Conservation (phyloP, 106 monocot genomes). For the Platanthera guangdongensis region DNA sequence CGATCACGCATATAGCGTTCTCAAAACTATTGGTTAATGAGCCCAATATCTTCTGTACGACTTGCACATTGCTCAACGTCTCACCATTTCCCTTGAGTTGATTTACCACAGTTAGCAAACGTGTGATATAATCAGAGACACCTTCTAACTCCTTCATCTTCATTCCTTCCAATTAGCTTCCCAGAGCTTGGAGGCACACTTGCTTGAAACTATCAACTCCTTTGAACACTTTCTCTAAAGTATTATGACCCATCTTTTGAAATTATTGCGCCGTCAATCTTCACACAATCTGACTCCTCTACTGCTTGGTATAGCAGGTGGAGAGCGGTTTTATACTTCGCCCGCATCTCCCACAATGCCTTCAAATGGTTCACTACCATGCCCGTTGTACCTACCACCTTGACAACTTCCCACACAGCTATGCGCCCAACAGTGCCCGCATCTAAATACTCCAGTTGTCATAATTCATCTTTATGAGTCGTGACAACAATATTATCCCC, state of each 20-base stretch:
- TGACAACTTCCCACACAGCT: too few species aligned
- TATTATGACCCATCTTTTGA: background rate
- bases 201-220: background rate
- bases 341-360: background rate
- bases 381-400: too few species aligned
- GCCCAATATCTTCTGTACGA: constrained; percentile 11
- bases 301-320: background rate
- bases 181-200: background rate
- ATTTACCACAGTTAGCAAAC: constrained; percentile 8
- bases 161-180: constrained; percentile 6
- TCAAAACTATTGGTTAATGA: constrained; percentile 19
- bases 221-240: background rate
- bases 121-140: constrained; percentile 11
- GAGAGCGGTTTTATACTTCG: background rate
- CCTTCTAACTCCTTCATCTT: constrained; percentile 11
- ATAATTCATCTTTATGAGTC: too few species aligned
- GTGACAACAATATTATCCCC: too few species aligned
- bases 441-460: too few species aligned
- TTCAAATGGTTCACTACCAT: too few species aligned
- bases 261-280: background rate
- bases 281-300: background rate
- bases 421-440: too few species aligned
- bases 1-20: constrained; percentile 9
- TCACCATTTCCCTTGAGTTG: constrained; percentile 6
- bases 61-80: background rate